These are phyloP conservation scores for Talaromyces pinophilus DNA, from an alignment of 2,329 filamentous ascomycete species.

Conservation along the genomic window DNA sequence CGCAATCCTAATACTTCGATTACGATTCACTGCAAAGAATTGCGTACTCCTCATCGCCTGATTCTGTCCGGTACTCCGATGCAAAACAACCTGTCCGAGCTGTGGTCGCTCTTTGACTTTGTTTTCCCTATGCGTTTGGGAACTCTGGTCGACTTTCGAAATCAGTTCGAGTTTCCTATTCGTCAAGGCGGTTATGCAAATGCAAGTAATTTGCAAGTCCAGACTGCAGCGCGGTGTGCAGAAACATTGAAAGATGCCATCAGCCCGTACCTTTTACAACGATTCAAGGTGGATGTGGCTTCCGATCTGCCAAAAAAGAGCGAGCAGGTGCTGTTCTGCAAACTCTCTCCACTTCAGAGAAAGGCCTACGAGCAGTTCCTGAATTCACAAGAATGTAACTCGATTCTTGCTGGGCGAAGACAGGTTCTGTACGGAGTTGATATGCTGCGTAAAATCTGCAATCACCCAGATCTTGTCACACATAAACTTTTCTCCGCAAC, in stretches of 20 bases:
- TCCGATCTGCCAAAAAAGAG: conserved; percentile 93
- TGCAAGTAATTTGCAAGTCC: conserved; percentile 87
- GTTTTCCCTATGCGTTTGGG: conserved; percentile 95
- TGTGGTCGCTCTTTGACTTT: conserved; percentile 98
- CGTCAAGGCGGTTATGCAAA: conserved; percentile 91
- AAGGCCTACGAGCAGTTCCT: conserved; percentile 80
- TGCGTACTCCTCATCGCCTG: conserved; percentile 84
- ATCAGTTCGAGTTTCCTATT: conserved; percentile 92
- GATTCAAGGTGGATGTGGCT: conserved; percentile 91
- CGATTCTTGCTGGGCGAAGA: conserved; percentile 71
- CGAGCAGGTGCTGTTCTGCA: conserved; percentile 94
- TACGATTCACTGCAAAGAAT: conserved; percentile 91
- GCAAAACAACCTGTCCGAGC: conserved; percentile 91
- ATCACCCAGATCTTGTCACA: conserved; percentile 87
- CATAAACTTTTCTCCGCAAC: conserved; percentile 62
- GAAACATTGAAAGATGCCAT: conserved; percentile 93
- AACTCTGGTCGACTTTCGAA: conserved; percentile 84
- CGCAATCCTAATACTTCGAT: conserved; percentile 94
- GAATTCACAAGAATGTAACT: conserved; percentile 78
- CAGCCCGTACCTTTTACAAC: conserved; percentile 86
- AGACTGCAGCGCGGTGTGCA: conserved; percentile 92
- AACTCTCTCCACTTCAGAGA: conserved; percentile 77
- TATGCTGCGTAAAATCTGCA: conserved; percentile 92
- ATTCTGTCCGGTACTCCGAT: conserved; percentile 96
- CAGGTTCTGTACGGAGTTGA: conserved; percentile 90